Percentiles rank a stretch among this genome's conserved stretches.
These are phyloP conservation scores for Starmera caribaea DNA, from an alignment of 805 yeast species.

Conservation along the genomic window DNA sequence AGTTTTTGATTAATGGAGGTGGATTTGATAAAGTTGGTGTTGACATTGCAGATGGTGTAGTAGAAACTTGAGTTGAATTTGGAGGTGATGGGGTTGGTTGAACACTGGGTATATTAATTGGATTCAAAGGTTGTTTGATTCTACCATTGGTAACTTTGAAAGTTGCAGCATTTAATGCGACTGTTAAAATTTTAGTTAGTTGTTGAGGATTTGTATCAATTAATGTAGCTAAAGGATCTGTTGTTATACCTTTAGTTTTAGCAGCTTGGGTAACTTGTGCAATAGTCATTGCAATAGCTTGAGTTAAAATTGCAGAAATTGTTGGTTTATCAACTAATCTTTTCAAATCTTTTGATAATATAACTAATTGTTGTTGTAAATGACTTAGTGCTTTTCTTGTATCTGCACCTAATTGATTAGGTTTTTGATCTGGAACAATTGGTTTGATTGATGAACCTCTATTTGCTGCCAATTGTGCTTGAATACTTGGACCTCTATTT, in stretches of 20 bases:
- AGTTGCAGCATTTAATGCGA: slow-evolving; percentile 74
- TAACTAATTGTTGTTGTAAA: slow-evolving; percentile 77
- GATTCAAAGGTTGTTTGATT: slow-evolving; percentile 30
- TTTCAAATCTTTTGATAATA: slow-evolving; percentile 61
- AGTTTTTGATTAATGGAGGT: slow-evolving; percentile 3
- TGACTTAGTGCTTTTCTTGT: slow-evolving; percentile 61
- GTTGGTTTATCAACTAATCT: slow-evolving; percentile 71
- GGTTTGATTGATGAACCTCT: slow-evolving; percentile 12
- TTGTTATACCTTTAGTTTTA: slow-evolving; percentile 70
- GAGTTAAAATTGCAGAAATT: slow-evolving; percentile 77
- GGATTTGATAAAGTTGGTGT: slow-evolving; percentile 10
- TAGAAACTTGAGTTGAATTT: slow-evolving; percentile 3
- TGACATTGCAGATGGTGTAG: slow-evolving; percentile 6
- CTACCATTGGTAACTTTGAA: slow-evolving; percentile 47
- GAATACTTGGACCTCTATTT: slow-evolving; percentile 17
- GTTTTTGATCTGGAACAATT: slow-evolving; percentile 20
- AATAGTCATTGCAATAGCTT: slow-evolving; percentile 87
- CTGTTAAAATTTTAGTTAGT: slow-evolving; percentile 66
- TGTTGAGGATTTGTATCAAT: slow-evolving; percentile 78
- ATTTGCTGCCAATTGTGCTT: slow-evolving; percentile 23
- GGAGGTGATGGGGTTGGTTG: slow-evolving; percentile 5
- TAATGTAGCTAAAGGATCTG: slow-evolving; percentile 67
- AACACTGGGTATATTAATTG: slow-evolving; percentile 13
- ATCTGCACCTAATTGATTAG: slow-evolving; percentile 25
- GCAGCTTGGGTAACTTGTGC: slow-evolving; percentile 87